These are phyloP conservation scores for Entrophospora sp. DNA, from an alignment of 192 early-diverging fungal genomes.

Conservation along the genomic window DNA sequence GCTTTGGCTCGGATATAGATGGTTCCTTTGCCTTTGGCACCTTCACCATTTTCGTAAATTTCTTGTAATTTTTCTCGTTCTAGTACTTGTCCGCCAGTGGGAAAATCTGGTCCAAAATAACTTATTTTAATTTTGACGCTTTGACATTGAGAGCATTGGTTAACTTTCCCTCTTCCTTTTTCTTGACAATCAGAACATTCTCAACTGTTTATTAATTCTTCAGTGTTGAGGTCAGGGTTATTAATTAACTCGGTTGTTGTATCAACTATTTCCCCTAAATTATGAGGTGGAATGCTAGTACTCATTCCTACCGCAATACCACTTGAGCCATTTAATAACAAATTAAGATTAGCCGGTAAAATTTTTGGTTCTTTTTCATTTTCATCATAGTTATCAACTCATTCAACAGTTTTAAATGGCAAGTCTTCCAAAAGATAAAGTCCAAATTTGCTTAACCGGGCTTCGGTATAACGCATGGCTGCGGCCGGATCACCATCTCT, in stretches of 20 bases:
- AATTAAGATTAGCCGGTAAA: constrained; percentile 1
- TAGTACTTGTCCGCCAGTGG: constrained; percentile 1
- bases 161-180: too few relatives aligned
- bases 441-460: constrained; percentile 6
- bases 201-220: neutral
- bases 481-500: neutral
- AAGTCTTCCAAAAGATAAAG: neutral
- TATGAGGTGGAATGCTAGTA: neutral
- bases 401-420: neutral
- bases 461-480: constrained; percentile 8
- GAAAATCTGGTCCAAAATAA: neutral
- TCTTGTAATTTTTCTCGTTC: constrained; percentile 4
- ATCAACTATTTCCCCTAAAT: neutral
- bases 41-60: neutral
- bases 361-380: constrained; percentile 6
- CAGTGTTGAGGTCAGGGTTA: neutral
- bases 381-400: constrained; percentile 9
- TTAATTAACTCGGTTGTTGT: neutral
- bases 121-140: too few relatives aligned
- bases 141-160: too few relatives aligned
- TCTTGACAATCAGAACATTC: too few relatives aligned
- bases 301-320: constrained; percentile 3
- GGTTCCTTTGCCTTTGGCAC: too few relatives aligned
- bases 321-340: neutral
- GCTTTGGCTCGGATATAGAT: neutral